phyloP scores from a whole-genome alignment of 306 rosid species.

The Lathyrus oleraceus region DNA sequence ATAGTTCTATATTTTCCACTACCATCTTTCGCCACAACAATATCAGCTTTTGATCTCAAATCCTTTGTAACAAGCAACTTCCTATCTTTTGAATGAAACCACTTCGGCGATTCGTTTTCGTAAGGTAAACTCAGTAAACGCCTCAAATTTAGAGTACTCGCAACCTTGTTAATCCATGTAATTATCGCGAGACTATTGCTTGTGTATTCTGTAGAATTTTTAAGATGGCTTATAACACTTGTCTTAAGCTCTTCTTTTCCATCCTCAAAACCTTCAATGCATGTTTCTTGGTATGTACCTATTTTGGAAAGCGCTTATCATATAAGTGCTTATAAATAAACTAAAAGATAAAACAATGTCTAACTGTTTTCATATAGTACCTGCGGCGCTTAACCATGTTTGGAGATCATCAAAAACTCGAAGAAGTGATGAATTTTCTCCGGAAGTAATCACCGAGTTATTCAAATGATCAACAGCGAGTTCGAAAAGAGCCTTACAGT shows the following conservation, averaged over 20 bases:
- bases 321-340: no score
- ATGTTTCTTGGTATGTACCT: slow-evolving; percentile 69
- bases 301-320: not conserved
- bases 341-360: no score
- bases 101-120: slow-evolving; percentile 26
- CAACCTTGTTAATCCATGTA: slow-evolving; percentile 48
- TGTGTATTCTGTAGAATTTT: slow-evolving; percentile 60
- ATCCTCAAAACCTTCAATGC: slow-evolving; percentile 61
- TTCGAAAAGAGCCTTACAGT: slow-evolving; percentile 57
- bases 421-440: slow-evolving; percentile 40
- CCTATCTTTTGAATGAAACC: slow-evolving; percentile 41
- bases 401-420: slow-evolving; percentile 55
- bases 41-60: slow-evolving; percentile 38
- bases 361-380: slow-evolving; percentile 16
- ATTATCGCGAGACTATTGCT: slow-evolving; percentile 82
- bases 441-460: slow-evolving; percentile 37
- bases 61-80: slow-evolving; percentile 23
- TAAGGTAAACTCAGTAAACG: slow-evolving; percentile 32
- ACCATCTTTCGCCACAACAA: slow-evolving; percentile 60
- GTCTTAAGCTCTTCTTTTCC: slow-evolving; percentile 27
- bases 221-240: slow-evolving; percentile 37
- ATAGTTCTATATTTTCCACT: slow-evolving; percentile 60
- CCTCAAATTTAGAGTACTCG: slow-evolving; percentile 33
- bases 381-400: slow-evolving; percentile 83
- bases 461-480: slow-evolving; percentile 67